Base-by-base conservation (phyloP, 2,329 filamentous ascomycete species). In the Aureobasidium melanogenum region DNA sequence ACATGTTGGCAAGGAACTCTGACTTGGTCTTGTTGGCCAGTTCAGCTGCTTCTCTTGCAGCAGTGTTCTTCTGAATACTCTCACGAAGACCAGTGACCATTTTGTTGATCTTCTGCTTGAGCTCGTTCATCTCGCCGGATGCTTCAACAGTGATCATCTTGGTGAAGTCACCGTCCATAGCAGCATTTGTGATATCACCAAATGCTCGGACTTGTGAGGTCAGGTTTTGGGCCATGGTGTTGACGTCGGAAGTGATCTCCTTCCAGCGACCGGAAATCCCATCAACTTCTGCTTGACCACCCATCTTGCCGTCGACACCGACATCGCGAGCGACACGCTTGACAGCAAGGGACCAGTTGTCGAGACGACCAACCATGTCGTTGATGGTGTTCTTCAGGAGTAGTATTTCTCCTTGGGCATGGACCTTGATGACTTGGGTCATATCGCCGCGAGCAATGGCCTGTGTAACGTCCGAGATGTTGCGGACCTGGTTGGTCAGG, bases 21-120 rank as follows among this genome's bases (percentile, higher is more conserved):
- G 93, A 97, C 72, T 99, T 99, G 44, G 93, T 97, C 77, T 95
- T 93, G 79, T 97, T 97, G 65, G 94, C 94, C 72, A 97, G 79
- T 73, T 99, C 94, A 69, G 94, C 94, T 50, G 93, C 92, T 75
- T 97, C 93, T 75, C 94, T 88, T 62, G 94, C 94, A 66, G 92
- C 90, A 3, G 92, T 97, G 73, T 97, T 99, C 73, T 91, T 86
- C 74, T 97, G 92, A 67, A 99, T 97, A 80, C 89, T 95, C 76
- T 97, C 94, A 67, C 93, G 82, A 64, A 99, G 78, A 72, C 96
- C 96, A 72, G 89, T 94, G 58, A 97, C 92, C 94, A 99, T 99
- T 78, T 95, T 90, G 73, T 97, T 99, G 82, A 99, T 97, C 81
- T 97, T 97, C 69, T 92, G 87, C 77, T 99, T 99, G 68, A 99